Evolutionary conservation across 371 early-diverging fungal genomes (phyloP).

Genomic region (Lichtheimia corymbifera): DNA sequence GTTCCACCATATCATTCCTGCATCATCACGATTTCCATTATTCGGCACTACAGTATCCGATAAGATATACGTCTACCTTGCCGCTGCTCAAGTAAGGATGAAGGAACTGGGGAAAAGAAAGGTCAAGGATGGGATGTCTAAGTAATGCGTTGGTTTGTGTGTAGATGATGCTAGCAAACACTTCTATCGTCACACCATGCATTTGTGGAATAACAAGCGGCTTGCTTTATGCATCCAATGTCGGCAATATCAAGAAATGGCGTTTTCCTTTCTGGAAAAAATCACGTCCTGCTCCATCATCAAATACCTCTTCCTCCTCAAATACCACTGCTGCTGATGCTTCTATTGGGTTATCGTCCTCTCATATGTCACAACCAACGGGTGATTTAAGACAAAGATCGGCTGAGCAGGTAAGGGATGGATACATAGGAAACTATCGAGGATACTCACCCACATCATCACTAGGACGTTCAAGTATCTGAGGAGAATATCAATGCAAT

Average conservation of each 20-base stretch:
- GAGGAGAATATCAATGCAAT: constrained; percentile 53
- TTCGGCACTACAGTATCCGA: constrained; percentile 64
- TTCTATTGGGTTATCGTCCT: constrained; percentile 35
- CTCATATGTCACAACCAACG: not conserved
- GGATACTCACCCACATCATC: too few relatives aligned
- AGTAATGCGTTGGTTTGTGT: too few relatives aligned
- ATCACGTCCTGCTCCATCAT: constrained; percentile 13
- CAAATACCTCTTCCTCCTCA: constrained; percentile 25
- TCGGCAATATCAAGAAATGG: constrained; percentile 60
- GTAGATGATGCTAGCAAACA: constrained; percentile 4
- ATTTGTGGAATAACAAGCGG: constrained; percentile 64
- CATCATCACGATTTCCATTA: constrained; percentile 61
- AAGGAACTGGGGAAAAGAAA: not conserved
- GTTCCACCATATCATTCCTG: constrained; percentile 59
- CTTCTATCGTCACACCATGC: constrained; percentile 37
- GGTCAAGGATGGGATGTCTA: not conserved
- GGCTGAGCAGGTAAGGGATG: not conserved
- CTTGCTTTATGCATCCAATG: constrained; percentile 58
- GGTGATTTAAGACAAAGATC: not conserved
- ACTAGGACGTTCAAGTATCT: constrained; percentile 14
- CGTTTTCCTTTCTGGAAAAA: constrained; percentile 50
- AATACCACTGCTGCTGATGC: constrained; percentile 38
- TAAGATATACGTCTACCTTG: constrained; percentile 62
- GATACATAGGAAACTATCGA: too few relatives aligned
- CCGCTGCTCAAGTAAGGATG: constrained; percentile 56